Conservation (phyloP, 2,329 filamentous ascomycete genomes). For the Ampelomyces quisqualis region DNA sequence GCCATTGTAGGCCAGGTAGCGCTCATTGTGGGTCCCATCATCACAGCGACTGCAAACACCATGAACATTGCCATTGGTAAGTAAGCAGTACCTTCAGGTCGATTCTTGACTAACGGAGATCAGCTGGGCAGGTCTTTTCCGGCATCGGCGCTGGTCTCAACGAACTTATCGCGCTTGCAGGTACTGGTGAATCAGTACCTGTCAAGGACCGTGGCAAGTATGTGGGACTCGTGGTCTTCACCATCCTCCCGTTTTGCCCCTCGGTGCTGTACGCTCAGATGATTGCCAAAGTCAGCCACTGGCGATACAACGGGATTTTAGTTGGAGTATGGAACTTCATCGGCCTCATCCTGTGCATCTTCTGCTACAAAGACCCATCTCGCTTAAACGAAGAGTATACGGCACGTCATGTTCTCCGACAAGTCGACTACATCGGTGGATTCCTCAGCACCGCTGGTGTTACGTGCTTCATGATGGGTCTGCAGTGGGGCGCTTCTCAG, state of each 20-base stretch:
- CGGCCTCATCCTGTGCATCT: conserved; percentile 53
- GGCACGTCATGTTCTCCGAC: conserved; percentile 25
- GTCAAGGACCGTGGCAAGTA: conserved; percentile 65
- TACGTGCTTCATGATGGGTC: conserved; percentile 41
- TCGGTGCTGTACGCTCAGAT: conserved; percentile 64
- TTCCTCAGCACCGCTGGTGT: conserved; percentile 34
- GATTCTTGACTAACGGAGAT: conserved; percentile 1
- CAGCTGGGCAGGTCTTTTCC: conserved; percentile 51
- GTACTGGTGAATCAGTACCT: conserved; percentile 67
- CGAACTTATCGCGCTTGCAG: conserved; percentile 67
- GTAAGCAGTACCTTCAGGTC: neutral
- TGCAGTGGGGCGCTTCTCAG: conserved; percentile 43
- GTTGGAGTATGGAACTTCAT: conserved; percentile 55
- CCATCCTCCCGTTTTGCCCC: conserved; percentile 63
- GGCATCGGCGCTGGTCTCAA: conserved; percentile 67
- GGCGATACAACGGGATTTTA: conserved; percentile 58
- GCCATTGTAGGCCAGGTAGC: conserved; percentile 34
- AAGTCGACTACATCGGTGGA: conserved; percentile 38
- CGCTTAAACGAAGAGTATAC: conserved; percentile 45
- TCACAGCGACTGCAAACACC: conserved; percentile 29
- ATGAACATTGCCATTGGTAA: conserved; percentile 38
- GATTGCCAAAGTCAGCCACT: conserved; percentile 52
- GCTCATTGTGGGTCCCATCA: conserved; percentile 43
- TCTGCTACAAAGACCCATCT: conserved; percentile 48
- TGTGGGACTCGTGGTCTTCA: conserved; percentile 61